phyloP scores from a whole-genome alignment of 1,284 basidiomycete species.

The Puccinia horiana region DNA sequence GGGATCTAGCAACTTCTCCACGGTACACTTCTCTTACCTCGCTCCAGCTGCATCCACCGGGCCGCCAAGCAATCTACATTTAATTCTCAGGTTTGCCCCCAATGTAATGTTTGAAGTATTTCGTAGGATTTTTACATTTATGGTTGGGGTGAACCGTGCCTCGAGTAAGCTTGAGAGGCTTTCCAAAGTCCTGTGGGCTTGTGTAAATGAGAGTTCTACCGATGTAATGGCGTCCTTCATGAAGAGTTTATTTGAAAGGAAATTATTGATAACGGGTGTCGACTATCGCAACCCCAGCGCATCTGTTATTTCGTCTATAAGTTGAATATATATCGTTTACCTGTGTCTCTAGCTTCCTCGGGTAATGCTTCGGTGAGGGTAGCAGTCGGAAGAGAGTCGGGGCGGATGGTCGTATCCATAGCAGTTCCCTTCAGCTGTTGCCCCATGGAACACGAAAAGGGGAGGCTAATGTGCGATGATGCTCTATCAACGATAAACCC shows the following conservation, averaged over 20 bases:
- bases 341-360: background rate
- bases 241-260: conserved; percentile 7
- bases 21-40: too few species aligned
- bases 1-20: too few species aligned
- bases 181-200: background rate
- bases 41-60: too few species aligned
- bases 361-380: background rate
- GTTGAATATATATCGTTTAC: background rate
- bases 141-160: too few species aligned
- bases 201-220: background rate
- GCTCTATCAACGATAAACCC: background rate
- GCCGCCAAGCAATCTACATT: too few species aligned
- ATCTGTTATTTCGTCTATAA: background rate
- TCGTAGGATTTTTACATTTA: too few species aligned
- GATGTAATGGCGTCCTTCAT: background rate
- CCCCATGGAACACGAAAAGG: background rate
- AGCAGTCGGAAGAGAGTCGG: background rate
- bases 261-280: background rate
- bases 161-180: too few species aligned
- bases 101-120: too few species aligned
- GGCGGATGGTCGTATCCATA: background rate
- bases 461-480: background rate
- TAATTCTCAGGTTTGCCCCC: too few species aligned
- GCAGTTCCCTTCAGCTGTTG: background rate
- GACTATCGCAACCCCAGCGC: background rate